phyloP scores from a whole-genome alignment of 441 rosid genomes.

The Hura crepitans region DNA sequence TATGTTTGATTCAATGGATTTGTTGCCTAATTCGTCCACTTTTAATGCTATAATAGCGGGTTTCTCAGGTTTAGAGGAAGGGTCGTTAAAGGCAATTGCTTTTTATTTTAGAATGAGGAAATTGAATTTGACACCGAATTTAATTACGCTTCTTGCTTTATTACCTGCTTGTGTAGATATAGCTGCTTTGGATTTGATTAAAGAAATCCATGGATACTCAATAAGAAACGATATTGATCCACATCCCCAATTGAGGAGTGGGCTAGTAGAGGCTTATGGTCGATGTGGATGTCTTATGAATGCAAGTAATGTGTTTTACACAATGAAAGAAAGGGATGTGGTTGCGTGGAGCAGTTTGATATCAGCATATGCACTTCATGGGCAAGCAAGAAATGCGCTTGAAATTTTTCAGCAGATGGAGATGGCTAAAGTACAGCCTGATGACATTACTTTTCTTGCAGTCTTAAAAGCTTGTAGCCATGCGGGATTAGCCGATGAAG shows the following conservation, averaged over 20 bases:
- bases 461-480: constrained; percentile 66
- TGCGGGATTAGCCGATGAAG: constrained; percentile 57
- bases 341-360: constrained; percentile 68
- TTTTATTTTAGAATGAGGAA: constrained; percentile 44
- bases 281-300: constrained; percentile 40
- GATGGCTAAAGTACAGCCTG: constrained; percentile 41
- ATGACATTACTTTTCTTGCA: constrained; percentile 51
- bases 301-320: constrained; percentile 35
- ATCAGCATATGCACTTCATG: constrained; percentile 56
- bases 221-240: constrained; percentile 44
- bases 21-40: constrained; percentile 45
- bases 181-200: constrained; percentile 36
- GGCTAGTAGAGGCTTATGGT: constrained; percentile 58
- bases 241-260: constrained; percentile 46
- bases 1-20: constrained; percentile 44
- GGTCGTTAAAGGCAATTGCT: constrained; percentile 42
- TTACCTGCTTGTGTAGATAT: constrained; percentile 45
- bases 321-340: constrained; percentile 41
- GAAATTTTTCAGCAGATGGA: constrained; percentile 52
- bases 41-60: constrained; percentile 49
- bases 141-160: constrained; percentile 55
- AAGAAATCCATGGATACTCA: constrained; percentile 54
- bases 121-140: constrained; percentile 42
- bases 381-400: constrained; percentile 47
- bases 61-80: constrained; percentile 37